These are phyloP conservation scores for Gyromitra esculenta DNA, from an alignment of 2,329 filamentous ascomycete genomes.

Conservation along the genomic window DNA sequence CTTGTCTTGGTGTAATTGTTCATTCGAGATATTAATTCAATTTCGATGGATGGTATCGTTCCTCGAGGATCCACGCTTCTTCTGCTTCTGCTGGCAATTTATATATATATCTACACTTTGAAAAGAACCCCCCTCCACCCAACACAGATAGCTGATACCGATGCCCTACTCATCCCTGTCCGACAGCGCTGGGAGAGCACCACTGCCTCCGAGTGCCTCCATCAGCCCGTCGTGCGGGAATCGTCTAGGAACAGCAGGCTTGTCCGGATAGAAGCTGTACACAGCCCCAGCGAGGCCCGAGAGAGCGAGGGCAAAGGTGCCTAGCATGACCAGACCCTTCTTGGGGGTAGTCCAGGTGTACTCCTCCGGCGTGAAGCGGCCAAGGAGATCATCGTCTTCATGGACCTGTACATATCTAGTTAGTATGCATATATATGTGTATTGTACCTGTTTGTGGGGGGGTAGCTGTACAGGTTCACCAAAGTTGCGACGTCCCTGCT, in stretches of 20 bases:
- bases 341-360: conserved; percentile 83
- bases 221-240: conserved; percentile 76
- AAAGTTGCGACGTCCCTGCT: conserved; percentile 95
- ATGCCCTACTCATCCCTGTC: conserved; percentile 39
- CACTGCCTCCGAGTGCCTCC: conserved; percentile 75
- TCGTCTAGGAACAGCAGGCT: conserved; percentile 73
- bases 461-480: conserved; percentile 74
- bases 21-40: too few relatives aligned
- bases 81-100: conserved; percentile 16
- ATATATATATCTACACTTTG: conserved; percentile 37
- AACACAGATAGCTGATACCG: not conserved
- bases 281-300: conserved; percentile 74
- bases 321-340: conserved; percentile 75
- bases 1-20: too few relatives aligned
- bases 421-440: conserved; percentile 14
- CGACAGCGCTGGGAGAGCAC: conserved; percentile 38
- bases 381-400: conserved; percentile 93
- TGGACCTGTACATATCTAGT: conserved; percentile 68
- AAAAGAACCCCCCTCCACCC: not conserved
- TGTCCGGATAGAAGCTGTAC: conserved; percentile 76
- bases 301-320: conserved; percentile 72
- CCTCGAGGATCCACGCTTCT: too few relatives aligned
- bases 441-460: not conserved
- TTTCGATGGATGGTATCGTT: too few relatives aligned
- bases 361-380: conserved; percentile 86